phyloP scores from a whole-genome alignment of 345 rosid genomes.

The Trapa bicornis region DNA sequence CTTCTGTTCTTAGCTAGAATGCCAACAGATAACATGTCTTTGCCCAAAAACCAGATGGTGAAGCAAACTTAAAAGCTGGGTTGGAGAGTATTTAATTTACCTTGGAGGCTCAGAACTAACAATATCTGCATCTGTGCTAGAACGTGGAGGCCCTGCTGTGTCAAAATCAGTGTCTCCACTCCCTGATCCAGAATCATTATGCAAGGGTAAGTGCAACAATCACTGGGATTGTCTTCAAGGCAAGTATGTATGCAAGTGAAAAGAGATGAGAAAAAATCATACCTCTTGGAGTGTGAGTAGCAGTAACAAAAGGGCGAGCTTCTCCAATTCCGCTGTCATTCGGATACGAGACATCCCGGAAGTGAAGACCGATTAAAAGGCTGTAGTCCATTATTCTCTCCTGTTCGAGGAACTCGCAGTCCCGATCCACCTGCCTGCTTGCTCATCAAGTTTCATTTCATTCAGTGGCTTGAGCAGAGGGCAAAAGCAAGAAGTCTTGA shows the following conservation, averaged over 20 bases:
- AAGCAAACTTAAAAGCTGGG: background rate
- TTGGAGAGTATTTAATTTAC: slow-evolving; percentile 12
- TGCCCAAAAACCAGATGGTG: too few species aligned
- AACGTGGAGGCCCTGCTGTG: slow-evolving; percentile 20
- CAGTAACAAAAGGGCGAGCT: slow-evolving; percentile 3
- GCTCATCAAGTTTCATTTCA: background rate
- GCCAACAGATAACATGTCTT: too few species aligned
- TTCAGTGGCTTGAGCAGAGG: background rate
- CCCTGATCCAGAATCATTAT: slow-evolving; percentile 11
- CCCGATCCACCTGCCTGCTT: slow-evolving; percentile 88
- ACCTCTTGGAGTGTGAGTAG: slow-evolving; percentile 46
- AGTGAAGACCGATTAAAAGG: slow-evolving; percentile 81
- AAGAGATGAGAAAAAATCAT: slow-evolving; percentile 13
- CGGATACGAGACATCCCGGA: slow-evolving; percentile 36
- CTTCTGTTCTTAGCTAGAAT: too few species aligned
- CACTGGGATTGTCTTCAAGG: background rate
- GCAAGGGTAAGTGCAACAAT: background rate
- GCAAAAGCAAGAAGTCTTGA: background rate
- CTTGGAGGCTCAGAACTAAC: slow-evolving; percentile 18
- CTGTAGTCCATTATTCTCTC: slow-evolving; percentile 98
- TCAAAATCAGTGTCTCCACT: slow-evolving; percentile 16
- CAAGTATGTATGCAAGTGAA: background rate
- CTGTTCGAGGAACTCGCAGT: slow-evolving; percentile 86
- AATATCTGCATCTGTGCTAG: slow-evolving; percentile 23
- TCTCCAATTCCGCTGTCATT: slow-evolving; percentile 15